Conservation (phyloP, 441 rosid species). For the Macaranga tanarius region DNA sequence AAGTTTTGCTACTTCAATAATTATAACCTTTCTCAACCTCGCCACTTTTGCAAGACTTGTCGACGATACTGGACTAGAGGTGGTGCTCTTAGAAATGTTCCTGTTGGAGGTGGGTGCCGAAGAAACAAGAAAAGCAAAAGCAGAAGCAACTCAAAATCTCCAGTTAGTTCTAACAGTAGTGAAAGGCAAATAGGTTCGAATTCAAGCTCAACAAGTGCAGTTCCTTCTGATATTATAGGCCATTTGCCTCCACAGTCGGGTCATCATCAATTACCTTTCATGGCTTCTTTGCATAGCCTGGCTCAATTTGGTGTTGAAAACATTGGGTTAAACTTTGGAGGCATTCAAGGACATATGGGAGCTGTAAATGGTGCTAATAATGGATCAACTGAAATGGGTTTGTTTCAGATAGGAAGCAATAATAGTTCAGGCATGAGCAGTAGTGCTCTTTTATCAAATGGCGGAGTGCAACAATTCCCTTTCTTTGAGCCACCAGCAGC, state of each 20-base stretch:
- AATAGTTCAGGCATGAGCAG: slow-evolving; percentile 18
- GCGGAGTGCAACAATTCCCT: slow-evolving; percentile 51
- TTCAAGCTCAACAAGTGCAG: slow-evolving; percentile 34
- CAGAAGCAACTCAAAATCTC: slow-evolving; percentile 41
- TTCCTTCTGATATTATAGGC: slow-evolving; percentile 37
- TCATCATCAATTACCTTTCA: slow-evolving; percentile 40
- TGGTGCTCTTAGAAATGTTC: slow-evolving; percentile 84
- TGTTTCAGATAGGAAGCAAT: slow-evolving; percentile 44
- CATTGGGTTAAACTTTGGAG: slow-evolving; percentile 53
- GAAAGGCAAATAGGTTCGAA: slow-evolving; percentile 39
- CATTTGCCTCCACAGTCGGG: slow-evolving; percentile 42
- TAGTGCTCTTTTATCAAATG: slow-evolving; percentile 34
- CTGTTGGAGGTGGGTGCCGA: slow-evolving; percentile 88
- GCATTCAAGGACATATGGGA: slow-evolving; percentile 34
- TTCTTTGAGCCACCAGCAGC: slow-evolving; percentile 27
- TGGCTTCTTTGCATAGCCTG: slow-evolving; percentile 51
- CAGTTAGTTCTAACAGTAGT: slow-evolving; percentile 29
- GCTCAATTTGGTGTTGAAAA: slow-evolving; percentile 48
- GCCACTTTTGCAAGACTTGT: slow-evolving; percentile 96
- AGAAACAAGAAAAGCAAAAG: slow-evolving; percentile 76
- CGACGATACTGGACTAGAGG: slow-evolving; percentile 97
- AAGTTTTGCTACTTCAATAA: slow-evolving; percentile 97
- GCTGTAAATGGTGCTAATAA: slow-evolving; percentile 29
- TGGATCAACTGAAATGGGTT: slow-evolving; percentile 40
- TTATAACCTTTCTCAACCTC: slow-evolving; percentile 93